These are phyloP conservation scores for Tulasnella sp. DNA, from an alignment of 768 basidiomycete genomes.

Conservation along the genomic window DNA sequence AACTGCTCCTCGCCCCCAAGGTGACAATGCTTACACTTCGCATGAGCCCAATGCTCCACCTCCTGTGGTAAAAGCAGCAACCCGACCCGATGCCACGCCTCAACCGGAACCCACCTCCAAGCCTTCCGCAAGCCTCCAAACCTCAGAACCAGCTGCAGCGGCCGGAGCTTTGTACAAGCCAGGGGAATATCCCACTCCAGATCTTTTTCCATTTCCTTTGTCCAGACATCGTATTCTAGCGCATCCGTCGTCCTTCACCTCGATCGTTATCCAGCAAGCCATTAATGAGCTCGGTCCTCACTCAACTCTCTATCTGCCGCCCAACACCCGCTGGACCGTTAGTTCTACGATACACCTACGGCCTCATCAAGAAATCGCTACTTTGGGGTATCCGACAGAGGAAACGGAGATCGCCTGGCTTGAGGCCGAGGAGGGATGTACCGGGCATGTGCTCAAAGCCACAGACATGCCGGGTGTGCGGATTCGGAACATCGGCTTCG, in stretches of 20 bases:
- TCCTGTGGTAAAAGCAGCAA: background rate
- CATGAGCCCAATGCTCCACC: background rate
- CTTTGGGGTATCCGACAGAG: conserved; percentile 30
- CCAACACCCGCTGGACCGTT: conserved; percentile 29
- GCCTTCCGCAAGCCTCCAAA: background rate
- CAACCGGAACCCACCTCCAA: background rate
- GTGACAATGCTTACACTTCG: background rate
- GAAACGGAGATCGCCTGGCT: conserved; percentile 31
- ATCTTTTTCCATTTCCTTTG: conserved; percentile 26
- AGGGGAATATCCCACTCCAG: conserved; percentile 28
- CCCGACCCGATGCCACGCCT: background rate
- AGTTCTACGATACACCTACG: conserved; percentile 26
- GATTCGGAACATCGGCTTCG: conserved; percentile 31
- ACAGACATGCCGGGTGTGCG: conserved; percentile 27
- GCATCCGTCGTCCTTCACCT: conserved; percentile 22
- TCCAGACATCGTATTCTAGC: conserved; percentile 7
- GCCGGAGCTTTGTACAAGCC: conserved; percentile 25
- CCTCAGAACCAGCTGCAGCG: too few relatives aligned
- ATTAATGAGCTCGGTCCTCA: conserved; percentile 30
- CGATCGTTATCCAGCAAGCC: conserved; percentile 29
- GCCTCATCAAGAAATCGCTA: conserved; percentile 32
- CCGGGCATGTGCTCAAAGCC: conserved; percentile 27
- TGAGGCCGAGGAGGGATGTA: conserved; percentile 29
- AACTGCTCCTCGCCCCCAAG: background rate
- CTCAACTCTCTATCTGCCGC: conserved; percentile 31